These are phyloP conservation scores for Phytophthora fragariae DNA, from an alignment of 352 stramenopile species.

Conservation along the genomic window DNA sequence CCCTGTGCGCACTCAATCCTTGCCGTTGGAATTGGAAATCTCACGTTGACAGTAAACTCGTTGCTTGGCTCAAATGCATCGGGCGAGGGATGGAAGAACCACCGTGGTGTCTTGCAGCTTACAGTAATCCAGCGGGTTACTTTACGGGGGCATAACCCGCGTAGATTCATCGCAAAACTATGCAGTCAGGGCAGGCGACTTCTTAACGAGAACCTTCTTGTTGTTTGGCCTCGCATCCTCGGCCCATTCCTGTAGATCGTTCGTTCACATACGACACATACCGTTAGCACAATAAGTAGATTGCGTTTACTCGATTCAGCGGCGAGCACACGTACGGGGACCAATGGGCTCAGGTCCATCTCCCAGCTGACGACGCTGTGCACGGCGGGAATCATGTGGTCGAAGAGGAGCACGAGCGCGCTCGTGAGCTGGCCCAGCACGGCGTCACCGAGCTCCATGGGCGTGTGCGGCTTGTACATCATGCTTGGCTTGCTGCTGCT, in stretches of 20 bases:
- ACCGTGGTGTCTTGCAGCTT: background rate
- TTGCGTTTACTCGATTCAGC: background rate
- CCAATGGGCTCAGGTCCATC: slow-evolving; percentile 16
- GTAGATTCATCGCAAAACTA: background rate
- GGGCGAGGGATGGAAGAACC: too few relatives aligned
- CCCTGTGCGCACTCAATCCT: background rate
- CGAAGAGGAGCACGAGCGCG: slow-evolving; percentile 45
- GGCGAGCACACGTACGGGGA: background rate
- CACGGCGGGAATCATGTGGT: slow-evolving; percentile 53
- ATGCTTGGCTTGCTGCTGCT: slow-evolving; percentile 25
- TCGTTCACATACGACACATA: background rate
- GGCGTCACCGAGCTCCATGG: slow-evolving; percentile 48
- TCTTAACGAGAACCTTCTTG: slow-evolving; percentile 3
- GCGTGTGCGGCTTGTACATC: slow-evolving; percentile 41
- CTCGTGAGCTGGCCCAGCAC: slow-evolving; percentile 45
- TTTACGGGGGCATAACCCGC: background rate
- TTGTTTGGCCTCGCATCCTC: background rate
- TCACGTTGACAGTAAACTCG: background rate
- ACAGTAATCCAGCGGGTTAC: background rate
- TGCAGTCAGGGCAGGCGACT: background rate
- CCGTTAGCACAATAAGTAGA: too few relatives aligned
- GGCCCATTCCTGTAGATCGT: slow-evolving; percentile 16
- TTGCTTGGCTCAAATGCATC: background rate
- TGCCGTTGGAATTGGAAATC: too few relatives aligned
- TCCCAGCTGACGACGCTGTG: slow-evolving; percentile 64